phyloP scores from a whole-genome alignment of 192 early-diverging fungal genomes.

The Spinellus fusiger region DNA sequence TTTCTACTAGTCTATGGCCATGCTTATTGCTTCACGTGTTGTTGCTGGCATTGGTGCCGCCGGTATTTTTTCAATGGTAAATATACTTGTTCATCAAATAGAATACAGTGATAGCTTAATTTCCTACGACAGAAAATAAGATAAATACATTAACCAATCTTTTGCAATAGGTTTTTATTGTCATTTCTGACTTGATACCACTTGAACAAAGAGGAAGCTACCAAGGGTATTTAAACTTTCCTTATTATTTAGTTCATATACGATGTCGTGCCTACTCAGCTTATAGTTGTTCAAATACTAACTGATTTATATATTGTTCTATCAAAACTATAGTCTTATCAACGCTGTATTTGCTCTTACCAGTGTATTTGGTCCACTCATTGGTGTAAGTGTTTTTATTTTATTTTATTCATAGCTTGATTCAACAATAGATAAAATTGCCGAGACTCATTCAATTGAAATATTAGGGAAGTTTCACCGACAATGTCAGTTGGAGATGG shows the following conservation, averaged over 20 bases:
- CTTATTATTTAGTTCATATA: neutral
- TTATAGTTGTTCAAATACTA: neutral
- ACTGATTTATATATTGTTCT: neutral
- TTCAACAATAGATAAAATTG: neutral
- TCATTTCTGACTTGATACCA: conserved; percentile 82
- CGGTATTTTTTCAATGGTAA: conserved; percentile 49
- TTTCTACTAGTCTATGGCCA: conserved; percentile 27
- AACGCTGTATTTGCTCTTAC: conserved; percentile 35
- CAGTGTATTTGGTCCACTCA: conserved; percentile 31
- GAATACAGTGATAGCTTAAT: neutral
- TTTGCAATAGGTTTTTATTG: conserved; percentile 50
- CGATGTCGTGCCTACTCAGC: neutral
- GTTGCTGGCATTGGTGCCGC: conserved; percentile 64
- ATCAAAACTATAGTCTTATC: conserved; percentile 9
- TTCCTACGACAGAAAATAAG: neutral
- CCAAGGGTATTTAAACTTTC: conserved; percentile 23
- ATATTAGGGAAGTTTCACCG: conserved; percentile 22
- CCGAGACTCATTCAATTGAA: neutral
- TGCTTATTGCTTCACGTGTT: conserved; percentile 57
- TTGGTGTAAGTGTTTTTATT: conserved; percentile 20
- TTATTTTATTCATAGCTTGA: neutral
- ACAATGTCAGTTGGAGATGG: conserved; percentile 34
- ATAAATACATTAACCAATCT: neutral
- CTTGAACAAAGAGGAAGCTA: conserved; percentile 78
- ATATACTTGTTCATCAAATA: neutral